Evolutionary conservation across 1,284 basidiomycete genomes (phyloP).

Genomic region (Neolentinus lepideus): DNA sequence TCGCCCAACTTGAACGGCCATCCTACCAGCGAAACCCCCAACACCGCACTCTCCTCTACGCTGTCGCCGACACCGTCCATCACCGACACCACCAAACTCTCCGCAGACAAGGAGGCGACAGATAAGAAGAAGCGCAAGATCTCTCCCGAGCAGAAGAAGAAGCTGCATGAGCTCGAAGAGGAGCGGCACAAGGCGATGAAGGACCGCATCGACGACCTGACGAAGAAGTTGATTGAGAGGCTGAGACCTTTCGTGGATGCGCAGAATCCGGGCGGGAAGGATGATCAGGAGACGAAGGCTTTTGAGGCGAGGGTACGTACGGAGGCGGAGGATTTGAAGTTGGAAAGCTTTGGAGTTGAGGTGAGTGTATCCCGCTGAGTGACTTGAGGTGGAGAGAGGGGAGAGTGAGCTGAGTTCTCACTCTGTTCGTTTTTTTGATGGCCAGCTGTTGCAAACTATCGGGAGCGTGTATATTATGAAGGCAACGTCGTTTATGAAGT

Average conservation of each 20-base stretch:
- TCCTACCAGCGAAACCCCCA: slow-evolving; percentile 1
- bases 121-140: slow-evolving; percentile 41
- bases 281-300: slow-evolving; percentile 76
- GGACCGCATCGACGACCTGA: slow-evolving; percentile 66
- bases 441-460: slow-evolving; percentile 75
- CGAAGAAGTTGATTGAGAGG: slow-evolving; percentile 75
- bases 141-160: slow-evolving; percentile 79
- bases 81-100: slow-evolving; percentile 9
- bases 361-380: slow-evolving; percentile 30
- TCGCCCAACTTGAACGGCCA: background rate
- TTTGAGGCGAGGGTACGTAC: slow-evolving; percentile 76
- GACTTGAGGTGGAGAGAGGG: background rate
- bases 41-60: slow-evolving; percentile 6
- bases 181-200: slow-evolving; percentile 78
- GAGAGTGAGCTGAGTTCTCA: too few species aligned
- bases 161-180: slow-evolving; percentile 73
- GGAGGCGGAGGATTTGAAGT: slow-evolving; percentile 94
- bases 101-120: slow-evolving; percentile 5
- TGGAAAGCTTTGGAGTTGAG: slow-evolving; percentile 98
- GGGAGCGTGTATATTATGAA: slow-evolving; percentile 92
- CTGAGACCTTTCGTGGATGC: slow-evolving; percentile 88
- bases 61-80: slow-evolving; percentile 4
- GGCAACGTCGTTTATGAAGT: slow-evolving; percentile 89
- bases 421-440: slow-evolving; percentile 7
- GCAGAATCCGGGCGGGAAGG: slow-evolving; percentile 77